Conservation (phyloP, 441 rosid species). For the Raphanus hybrid region DNA sequence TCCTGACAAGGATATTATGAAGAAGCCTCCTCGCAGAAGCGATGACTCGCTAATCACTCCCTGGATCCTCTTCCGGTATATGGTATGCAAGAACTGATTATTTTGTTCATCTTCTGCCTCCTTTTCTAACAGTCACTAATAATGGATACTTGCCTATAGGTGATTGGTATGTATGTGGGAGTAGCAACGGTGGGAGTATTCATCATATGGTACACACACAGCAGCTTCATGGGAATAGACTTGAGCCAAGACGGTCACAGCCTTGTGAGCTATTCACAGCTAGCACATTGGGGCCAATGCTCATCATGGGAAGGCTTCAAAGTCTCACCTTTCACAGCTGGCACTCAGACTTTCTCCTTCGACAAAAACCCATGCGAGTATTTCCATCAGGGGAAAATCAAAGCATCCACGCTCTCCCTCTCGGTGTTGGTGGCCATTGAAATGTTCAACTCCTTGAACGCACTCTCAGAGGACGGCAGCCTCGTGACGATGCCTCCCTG, state of each 20-base stretch:
- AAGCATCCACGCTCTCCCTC: conserved; percentile 90
- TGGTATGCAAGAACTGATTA: conserved; percentile 50
- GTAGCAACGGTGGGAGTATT: conserved; percentile 90
- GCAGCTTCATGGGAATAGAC: conserved; percentile 74
- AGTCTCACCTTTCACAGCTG: conserved; percentile 80
- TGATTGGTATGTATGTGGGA: conserved; percentile 89
- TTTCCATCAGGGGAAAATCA: conserved; percentile 80
- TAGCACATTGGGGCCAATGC: conserved; percentile 84
- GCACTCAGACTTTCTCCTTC: conserved; percentile 54
- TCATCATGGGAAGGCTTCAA: conserved; percentile 71
- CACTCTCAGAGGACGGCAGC: conserved; percentile 90
- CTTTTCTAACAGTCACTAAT: background rate
- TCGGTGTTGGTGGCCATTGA: conserved; percentile 92
- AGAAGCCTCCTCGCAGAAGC: conserved; percentile 87
- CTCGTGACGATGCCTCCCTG: conserved; percentile 89
- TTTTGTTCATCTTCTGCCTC: background rate
- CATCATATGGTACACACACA: conserved; percentile 89
- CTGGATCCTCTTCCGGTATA: conserved; percentile 93
- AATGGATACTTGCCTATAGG: conserved; percentile 47
- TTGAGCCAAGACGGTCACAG: conserved; percentile 83
- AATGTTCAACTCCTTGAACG: conserved; percentile 97
- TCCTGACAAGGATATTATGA: conserved; percentile 87
- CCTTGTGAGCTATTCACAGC: conserved; percentile 81
- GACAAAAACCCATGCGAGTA: conserved; percentile 78
- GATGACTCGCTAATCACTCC: conserved; percentile 84